Base-by-base conservation (phyloP, 306 rosid genomes). In the Trifolium subterraneum region DNA sequence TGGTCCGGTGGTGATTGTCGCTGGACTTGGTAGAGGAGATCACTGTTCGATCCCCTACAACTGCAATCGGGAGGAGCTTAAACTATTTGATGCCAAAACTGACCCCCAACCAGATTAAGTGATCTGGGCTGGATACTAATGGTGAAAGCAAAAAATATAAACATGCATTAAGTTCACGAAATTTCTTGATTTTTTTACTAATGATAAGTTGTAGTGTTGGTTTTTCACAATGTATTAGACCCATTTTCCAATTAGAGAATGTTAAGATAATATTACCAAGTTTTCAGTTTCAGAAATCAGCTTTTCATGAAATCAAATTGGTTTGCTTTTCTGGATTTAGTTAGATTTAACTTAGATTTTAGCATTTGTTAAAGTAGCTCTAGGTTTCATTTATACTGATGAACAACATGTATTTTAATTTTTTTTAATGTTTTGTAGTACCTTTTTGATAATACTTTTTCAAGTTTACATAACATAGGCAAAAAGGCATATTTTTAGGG, bases 401-500 rank as follows among this genome's bases (percentile, higher is more conserved):
- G 25, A 29, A 39, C 62, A 29, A 39, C 62, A 6, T 54, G 65
- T 5, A 19, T 54, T 54, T 15, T 48, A 13, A 33, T 35, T 38
- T 50, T 39, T 64, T 9, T 20, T 8, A 2, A 27, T 5, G 13
- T 27, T 2, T n/a, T 35, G 10, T n/a, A 25, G 36, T 13, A 22
- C 18, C 33, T 58, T 51, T 42, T 50, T 67, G 25, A 68, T 51
- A 62, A 35, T 71, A 54, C 42, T 44, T 81, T 72, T 72, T 78
- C 13, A 54, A 35, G 63, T 23, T 44, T 62, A 62, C 67, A 75
- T 25, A 48, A 22, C 33, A 29, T 29, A 77, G 56, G 23, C 11
- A 42, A 79, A 83, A 79, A 70, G 71, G 48, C 78, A 33, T 38
- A 48, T 48, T 44, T 29, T 55, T 25, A 19, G 7, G 72, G 72